These are phyloP conservation scores for Stachybotrys echinatus DNA, from an alignment of 2,329 filamentous ascomycete genomes.

Conservation along the genomic window DNA sequence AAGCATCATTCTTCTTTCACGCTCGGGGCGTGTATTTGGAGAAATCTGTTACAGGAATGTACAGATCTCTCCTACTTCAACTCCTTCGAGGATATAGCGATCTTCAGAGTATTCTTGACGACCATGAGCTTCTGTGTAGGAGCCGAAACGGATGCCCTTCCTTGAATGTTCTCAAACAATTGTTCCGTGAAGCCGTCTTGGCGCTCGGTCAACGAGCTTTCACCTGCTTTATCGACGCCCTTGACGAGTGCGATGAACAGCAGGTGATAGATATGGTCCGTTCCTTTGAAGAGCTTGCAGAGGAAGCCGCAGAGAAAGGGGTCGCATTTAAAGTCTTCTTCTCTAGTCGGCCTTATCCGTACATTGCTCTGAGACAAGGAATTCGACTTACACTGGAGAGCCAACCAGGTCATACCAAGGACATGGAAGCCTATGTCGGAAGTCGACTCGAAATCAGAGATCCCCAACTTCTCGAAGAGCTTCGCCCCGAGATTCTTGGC, in stretches of 20 bases:
- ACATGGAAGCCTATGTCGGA: conserved; percentile 26
- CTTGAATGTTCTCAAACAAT: conserved; percentile 10
- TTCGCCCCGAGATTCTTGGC: conserved; percentile 18
- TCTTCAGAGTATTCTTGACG: conserved; percentile 4
- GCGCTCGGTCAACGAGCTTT: conserved; percentile 6
- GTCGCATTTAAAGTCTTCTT: conserved; percentile 30
- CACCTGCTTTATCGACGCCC: conserved; percentile 25
- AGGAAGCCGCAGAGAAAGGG: conserved; percentile 11
- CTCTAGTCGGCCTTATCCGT: conserved; percentile 40
- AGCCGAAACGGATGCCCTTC: conserved; percentile 9
- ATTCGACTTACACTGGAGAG: conserved; percentile 25
- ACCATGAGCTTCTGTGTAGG: not conserved
- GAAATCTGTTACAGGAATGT: not conserved
- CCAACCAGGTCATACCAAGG: conserved; percentile 25
- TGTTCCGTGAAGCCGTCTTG: conserved; percentile 14
- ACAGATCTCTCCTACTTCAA: not conserved
- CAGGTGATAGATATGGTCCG: conserved; percentile 36
- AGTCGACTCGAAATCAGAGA: conserved; percentile 18
- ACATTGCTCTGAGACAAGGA: conserved; percentile 25
- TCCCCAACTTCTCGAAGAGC: not conserved
- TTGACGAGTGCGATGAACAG: conserved; percentile 42
- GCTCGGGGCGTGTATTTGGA: not conserved
- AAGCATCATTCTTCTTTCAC: not conserved
- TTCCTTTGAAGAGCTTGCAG: conserved; percentile 33
- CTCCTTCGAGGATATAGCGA: not conserved